Evolutionary conservation across 805 yeast species (phyloP).

Genomic region (Henningerozyma blattae): DNA sequence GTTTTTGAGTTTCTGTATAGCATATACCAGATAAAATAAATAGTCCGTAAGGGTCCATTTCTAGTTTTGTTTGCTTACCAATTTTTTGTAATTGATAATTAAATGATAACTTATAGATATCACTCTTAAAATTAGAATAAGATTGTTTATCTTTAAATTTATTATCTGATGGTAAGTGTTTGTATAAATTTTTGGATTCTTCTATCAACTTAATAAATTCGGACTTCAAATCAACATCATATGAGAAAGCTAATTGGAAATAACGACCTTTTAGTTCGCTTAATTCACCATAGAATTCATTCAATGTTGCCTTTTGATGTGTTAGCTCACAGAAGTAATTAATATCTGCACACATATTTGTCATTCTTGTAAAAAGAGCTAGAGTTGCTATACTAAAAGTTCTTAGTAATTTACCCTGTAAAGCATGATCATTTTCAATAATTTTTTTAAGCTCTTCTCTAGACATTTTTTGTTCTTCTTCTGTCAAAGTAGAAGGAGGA

Average conservation of each 20-base stretch:
- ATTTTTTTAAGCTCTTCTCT: slow-evolving; percentile 31
- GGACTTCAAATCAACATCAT: slow-evolving; percentile 48
- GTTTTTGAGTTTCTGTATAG: slow-evolving; percentile 11
- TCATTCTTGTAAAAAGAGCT: slow-evolving; percentile 26
- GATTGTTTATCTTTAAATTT: slow-evolving; percentile 21
- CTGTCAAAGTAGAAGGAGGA: slow-evolving; percentile 25
- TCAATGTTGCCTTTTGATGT: slow-evolving; percentile 12
- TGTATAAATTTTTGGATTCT: slow-evolving; percentile 33
- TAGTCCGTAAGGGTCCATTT: slow-evolving; percentile 24
- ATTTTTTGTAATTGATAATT: slow-evolving; percentile 23
- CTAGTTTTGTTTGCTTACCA: slow-evolving; percentile 20
- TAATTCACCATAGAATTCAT: slow-evolving; percentile 13
- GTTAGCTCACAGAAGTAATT: slow-evolving; percentile 14
- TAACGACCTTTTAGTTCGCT: slow-evolving; percentile 29
- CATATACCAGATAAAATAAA: slow-evolving; percentile 18
- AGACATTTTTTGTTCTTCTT: slow-evolving; percentile 12
- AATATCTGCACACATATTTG: slow-evolving; percentile 13
- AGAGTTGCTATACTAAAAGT: slow-evolving; percentile 46
- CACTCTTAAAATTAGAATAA: slow-evolving; percentile 25
- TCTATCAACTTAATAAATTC: slow-evolving; percentile 27
- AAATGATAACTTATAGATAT: slow-evolving; percentile 26
- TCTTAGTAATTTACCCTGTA: slow-evolving; percentile 56
- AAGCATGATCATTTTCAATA: slow-evolving; percentile 42
- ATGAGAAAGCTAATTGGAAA: slow-evolving; percentile 44
- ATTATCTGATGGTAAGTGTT: slow-evolving; percentile 19